These are phyloP conservation scores for Daucus carota DNA, from an alignment of 129 eudicot species.

Conservation along the genomic window DNA sequence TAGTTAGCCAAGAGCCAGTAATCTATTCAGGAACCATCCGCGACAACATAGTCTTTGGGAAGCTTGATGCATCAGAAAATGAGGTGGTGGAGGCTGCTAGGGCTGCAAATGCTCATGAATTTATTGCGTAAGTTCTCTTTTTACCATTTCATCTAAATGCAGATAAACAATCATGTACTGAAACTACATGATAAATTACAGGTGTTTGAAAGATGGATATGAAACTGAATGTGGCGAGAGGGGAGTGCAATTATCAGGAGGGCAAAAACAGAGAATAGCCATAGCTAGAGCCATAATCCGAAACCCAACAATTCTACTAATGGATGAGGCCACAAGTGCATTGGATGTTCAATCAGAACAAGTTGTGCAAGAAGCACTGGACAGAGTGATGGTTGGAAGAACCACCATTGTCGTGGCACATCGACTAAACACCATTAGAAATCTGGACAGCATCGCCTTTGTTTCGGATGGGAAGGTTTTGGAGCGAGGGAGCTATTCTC, in stretches of 20 bases:
- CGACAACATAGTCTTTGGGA: constrained; percentile 68
- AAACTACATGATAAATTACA: constrained; percentile 7
- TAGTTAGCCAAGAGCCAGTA: constrained; percentile 94
- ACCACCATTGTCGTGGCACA: constrained; percentile 91
- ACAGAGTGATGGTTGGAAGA: constrained; percentile 79
- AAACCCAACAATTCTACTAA: constrained; percentile 47
- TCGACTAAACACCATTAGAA: constrained; percentile 68
- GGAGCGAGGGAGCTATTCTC: constrained; percentile 62
- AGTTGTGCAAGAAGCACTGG: constrained; percentile 77
- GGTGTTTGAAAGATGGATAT: constrained; percentile 75
- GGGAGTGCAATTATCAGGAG: constrained; percentile 90
- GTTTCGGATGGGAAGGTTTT: constrained; percentile 75
- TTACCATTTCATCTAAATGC: neutral
- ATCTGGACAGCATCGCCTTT: constrained; percentile 64
- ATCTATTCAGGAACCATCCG: constrained; percentile 69
- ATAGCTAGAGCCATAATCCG: constrained; percentile 80
- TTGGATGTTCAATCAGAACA: constrained; percentile 84
- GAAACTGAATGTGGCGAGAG: constrained; percentile 87
- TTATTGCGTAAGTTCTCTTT: constrained; percentile 60
- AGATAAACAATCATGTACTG: neutral
- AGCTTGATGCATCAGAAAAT: constrained; percentile 69
- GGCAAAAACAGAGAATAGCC: constrained; percentile 80
- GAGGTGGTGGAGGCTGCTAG: constrained; percentile 77
- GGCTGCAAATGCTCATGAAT: constrained; percentile 92
- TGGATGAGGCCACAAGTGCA: constrained; percentile 93